phyloP scores from a whole-genome alignment of 306 rosid species.

The Biancaea sappan region DNA sequence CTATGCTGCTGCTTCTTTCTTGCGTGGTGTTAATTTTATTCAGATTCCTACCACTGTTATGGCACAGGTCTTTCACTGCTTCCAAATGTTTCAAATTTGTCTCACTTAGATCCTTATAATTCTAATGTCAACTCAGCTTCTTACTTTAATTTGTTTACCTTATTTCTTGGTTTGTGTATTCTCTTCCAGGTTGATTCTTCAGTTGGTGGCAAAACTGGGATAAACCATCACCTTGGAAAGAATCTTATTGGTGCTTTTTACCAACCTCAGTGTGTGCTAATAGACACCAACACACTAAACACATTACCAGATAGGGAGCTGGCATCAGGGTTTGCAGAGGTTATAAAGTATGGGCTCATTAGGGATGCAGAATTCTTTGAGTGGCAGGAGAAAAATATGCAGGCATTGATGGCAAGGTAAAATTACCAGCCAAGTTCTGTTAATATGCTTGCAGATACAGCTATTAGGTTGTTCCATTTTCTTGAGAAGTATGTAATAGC shows the following conservation, averaged over 20 bases:
- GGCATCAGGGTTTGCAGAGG: constrained; percentile 95
- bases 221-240: constrained; percentile 94
- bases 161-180: constrained; percentile 16
- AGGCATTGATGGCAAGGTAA: constrained; percentile 76
- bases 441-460: constrained; percentile 7
- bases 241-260: constrained; percentile 93
- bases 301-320: constrained; percentile 87
- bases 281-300: constrained; percentile 82
- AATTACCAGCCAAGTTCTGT: neutral
- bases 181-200: constrained; percentile 90
- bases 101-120: constrained; percentile 17
- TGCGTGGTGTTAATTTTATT: constrained; percentile 92
- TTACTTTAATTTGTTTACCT: neutral
- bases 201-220: constrained; percentile 97
- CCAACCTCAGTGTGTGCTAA: constrained; percentile 92
- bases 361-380: constrained; percentile 89
- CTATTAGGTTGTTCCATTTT: neutral
- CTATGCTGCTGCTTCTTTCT: constrained; percentile 83
- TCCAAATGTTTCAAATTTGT: neutral
- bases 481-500: neutral
- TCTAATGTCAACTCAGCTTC: neutral
- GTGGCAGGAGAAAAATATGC: constrained; percentile 95
- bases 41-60: constrained; percentile 96
- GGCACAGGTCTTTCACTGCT: constrained; percentile 74
- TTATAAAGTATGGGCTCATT: constrained; percentile 88